These are phyloP conservation scores for Tolypocladium endophyticum DNA, from an alignment of 2,329 filamentous ascomycete genomes.

Conservation along the genomic window DNA sequence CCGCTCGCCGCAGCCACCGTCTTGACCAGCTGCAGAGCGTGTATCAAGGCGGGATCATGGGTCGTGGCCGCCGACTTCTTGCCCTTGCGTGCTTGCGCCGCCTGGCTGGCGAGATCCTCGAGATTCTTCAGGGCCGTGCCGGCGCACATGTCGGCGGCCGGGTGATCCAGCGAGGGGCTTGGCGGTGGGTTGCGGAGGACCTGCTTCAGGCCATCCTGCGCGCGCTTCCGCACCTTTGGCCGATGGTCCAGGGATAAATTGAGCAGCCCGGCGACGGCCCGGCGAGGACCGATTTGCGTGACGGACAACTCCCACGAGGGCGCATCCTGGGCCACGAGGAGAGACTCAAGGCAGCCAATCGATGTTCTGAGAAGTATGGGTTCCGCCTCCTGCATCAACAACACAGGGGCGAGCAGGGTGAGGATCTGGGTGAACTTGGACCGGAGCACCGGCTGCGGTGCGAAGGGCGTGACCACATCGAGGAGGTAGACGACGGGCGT, in stretches of 20 bases:
- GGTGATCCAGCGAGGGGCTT: constrained; percentile 86
- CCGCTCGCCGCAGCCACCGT: constrained; percentile 76
- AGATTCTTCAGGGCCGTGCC: constrained; percentile 78
- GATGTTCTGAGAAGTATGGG: constrained; percentile 77
- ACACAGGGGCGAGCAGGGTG: constrained; percentile 70
- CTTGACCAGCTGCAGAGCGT: constrained; percentile 86
- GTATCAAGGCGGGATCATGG: constrained; percentile 78
- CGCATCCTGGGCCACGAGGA: constrained; percentile 80
- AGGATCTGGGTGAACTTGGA: constrained; percentile 95
- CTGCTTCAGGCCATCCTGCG: constrained; percentile 77
- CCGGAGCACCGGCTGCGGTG: constrained; percentile 77
- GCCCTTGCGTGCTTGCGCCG: constrained; percentile 49
- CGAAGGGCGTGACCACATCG: constrained; percentile 78
- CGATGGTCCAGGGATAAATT: constrained; percentile 76
- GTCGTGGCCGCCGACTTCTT: constrained; percentile 49
- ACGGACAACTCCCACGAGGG: constrained; percentile 79
- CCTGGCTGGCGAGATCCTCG: constrained; percentile 58
- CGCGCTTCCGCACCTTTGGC: constrained; percentile 88
- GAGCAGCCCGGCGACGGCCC: constrained; percentile 78
- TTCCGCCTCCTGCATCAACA: constrained; percentile 72
- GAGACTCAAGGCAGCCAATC: constrained; percentile 87
- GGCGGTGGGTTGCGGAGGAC: constrained; percentile 80
- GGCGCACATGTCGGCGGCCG: constrained; percentile 91
- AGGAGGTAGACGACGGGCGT: constrained; percentile 90
- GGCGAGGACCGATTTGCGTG: constrained; percentile 72